Evolutionary conservation across 2,329 filamentous ascomycete genomes (phyloP).

Genomic region (Pseudofabraea citricarpa): DNA sequence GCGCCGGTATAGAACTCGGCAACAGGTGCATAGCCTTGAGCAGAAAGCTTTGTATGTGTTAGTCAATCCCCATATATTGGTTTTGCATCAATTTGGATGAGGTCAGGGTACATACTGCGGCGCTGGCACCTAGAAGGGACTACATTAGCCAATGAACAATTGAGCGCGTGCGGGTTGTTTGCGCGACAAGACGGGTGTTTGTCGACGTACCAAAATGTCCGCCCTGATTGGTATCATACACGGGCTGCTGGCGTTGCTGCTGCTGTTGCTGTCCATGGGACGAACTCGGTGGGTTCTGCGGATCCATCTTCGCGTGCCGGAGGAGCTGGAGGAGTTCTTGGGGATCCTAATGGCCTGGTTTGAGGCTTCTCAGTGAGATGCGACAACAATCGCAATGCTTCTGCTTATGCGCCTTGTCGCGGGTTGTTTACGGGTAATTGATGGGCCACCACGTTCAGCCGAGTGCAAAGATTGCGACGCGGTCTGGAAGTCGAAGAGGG

Average conservation of each 20-base stretch:
- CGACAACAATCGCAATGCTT: too few relatives aligned
- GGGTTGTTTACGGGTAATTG: too few relatives aligned
- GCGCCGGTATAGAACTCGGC: conserved; percentile 88
- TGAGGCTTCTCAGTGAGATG: too few relatives aligned
- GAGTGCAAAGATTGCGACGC: too few relatives aligned
- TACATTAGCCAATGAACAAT: conserved; percentile 19
- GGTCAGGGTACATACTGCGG: conserved; percentile 60
- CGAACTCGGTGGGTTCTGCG: conserved; percentile 44
- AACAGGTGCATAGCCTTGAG: conserved; percentile 81
- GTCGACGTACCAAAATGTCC: conserved; percentile 68
- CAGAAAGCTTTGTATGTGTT: conserved; percentile 74
- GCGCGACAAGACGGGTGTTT: conserved; percentile 7
- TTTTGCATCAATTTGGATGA: too few relatives aligned
- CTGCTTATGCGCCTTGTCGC: too few relatives aligned
- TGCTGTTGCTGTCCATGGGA: conserved; percentile 48
- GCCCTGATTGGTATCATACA: conserved; percentile 70
- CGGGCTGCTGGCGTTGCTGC: conserved; percentile 49
- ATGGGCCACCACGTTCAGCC: too few relatives aligned
- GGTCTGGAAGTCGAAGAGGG: too few relatives aligned
- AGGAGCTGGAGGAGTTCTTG: too few relatives aligned
- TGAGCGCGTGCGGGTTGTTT: conserved; percentile 1
- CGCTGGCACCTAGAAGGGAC: conserved; percentile 54
- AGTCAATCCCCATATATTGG: too few relatives aligned
- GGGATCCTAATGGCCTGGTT: too few relatives aligned
- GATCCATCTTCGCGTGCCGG: conserved; percentile 44